Conservation (phyloP, 2,329 filamentous ascomycete species). For the Ophiostoma sp. region DNA sequence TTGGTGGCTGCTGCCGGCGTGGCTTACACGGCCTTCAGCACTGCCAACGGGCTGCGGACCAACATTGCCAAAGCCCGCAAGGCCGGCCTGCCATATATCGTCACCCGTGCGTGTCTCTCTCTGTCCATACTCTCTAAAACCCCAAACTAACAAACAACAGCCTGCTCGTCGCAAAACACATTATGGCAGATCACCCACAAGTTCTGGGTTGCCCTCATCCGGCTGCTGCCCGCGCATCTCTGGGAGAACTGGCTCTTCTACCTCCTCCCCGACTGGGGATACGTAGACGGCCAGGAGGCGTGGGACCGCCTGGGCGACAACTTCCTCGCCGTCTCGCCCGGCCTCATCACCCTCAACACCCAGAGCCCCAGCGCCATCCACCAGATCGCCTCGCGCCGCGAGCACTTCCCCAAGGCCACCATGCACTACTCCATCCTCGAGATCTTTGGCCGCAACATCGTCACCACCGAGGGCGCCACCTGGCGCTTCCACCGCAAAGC, state of each 20-base stretch:
- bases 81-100: conserved; percentile 48
- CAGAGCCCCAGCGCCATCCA: conserved; percentile 60
- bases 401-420: conserved; percentile 66
- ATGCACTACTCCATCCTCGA: conserved; percentile 54
- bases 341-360: conserved; percentile 48
- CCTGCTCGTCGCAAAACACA: conserved; percentile 45
- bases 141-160: conserved; percentile 32
- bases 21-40: background rate
- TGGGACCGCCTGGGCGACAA: conserved; percentile 55
- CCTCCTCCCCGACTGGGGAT: conserved; percentile 57
- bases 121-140: background rate
- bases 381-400: conserved; percentile 60
- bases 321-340: conserved; percentile 60
- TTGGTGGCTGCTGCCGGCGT: background rate
- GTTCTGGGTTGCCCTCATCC: conserved; percentile 53
- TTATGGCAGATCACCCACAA: conserved; percentile 52
- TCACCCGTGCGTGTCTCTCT: conserved; percentile 41
- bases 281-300: conserved; percentile 49
- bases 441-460: conserved; percentile 65
- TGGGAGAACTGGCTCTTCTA: conserved; percentile 55
- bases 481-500: conserved; percentile 72
- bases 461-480: conserved; percentile 61
- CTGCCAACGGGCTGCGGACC: conserved; percentile 35
- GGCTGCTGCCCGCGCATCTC: conserved; percentile 48
- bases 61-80: conserved; percentile 49